Percentiles rank a stretch among this genome's conserved stretches.
These are phyloP conservation scores for Echites panduratus DNA, from an alignment of 257 asterid genomes.

Conservation along the genomic window DNA sequence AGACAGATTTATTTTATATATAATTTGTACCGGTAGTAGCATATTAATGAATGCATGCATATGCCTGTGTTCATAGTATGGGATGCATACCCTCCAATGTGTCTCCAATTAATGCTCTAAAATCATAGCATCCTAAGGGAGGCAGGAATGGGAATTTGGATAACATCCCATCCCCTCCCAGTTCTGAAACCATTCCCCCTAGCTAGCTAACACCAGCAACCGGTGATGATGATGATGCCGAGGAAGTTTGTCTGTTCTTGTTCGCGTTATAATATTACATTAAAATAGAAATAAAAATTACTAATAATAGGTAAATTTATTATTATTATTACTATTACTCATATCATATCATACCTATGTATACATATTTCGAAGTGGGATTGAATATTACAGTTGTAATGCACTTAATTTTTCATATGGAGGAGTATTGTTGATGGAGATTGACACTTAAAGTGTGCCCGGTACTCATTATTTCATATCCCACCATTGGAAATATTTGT, in stretches of 20 bases:
- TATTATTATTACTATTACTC: too few species aligned
- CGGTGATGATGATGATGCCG: too few species aligned
- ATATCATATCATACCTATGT: too few species aligned
- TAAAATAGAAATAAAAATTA: too few species aligned
- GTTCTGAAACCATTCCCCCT: not conserved
- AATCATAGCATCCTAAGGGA: not conserved
- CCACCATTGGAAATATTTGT: constrained; percentile 4
- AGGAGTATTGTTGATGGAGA: constrained; percentile 7
- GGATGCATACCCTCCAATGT: not conserved
- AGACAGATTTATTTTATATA: too few species aligned
- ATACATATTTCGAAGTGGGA: too few species aligned
- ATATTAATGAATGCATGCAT: constrained; percentile 9
- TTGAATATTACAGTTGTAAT: constrained; percentile 10
- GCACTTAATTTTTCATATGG: constrained; percentile 12
- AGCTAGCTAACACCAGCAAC: too few species aligned
- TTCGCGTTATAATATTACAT: too few species aligned
- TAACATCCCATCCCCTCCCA: not conserved
- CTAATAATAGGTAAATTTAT: too few species aligned
- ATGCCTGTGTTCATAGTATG: not conserved
- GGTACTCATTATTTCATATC: constrained; percentile 13
- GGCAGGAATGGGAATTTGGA: not conserved
- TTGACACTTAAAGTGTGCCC: constrained; percentile 1
- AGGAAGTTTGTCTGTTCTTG: too few species aligned
- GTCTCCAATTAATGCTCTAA: not conserved
- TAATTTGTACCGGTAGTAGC: too few species aligned